Percentiles rank a stretch among this genome's conserved stretches.
Conservation (phyloP, 179 eudicot genomes). For the Drosera spatulata region DNA sequence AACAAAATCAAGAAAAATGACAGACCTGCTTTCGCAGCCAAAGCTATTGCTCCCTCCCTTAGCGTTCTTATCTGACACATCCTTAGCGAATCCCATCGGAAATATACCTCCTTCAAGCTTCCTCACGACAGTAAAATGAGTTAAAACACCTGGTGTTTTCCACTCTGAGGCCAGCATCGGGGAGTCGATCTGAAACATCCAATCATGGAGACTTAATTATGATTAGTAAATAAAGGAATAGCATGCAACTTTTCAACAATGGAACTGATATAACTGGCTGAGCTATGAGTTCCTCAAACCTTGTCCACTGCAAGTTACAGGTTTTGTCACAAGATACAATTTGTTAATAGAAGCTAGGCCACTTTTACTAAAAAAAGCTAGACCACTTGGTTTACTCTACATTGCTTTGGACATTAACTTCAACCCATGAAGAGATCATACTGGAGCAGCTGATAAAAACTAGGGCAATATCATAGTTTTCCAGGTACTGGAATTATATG, state of each 20-base stretch:
- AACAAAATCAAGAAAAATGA: constrained; percentile 2
- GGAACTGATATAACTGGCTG: not conserved
- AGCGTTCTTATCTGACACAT: constrained; percentile 53
- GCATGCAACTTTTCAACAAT: not conserved
- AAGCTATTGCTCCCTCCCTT: constrained; percentile 53
- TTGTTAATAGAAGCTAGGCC: not conserved
- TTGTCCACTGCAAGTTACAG: not conserved
- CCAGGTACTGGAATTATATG: too few species aligned
- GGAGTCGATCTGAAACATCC: constrained; percentile 59
- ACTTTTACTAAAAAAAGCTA: too few species aligned
- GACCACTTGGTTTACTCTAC: too few species aligned
- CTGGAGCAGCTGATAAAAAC: too few species aligned
- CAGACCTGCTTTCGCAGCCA: constrained; percentile 68
- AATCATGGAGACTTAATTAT: not conserved
- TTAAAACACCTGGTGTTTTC: constrained; percentile 67
- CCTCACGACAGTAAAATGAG: constrained; percentile 75
- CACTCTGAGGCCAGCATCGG: constrained; percentile 83
- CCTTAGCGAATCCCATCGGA: constrained; percentile 72
- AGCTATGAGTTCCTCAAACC: not conserved
- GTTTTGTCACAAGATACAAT: not conserved
- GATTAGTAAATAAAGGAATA: not conserved
- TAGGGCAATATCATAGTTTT: too few species aligned
- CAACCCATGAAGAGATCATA: too few species aligned
- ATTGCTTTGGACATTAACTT: too few species aligned
- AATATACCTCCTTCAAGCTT: constrained; percentile 80